Conservation (phyloP, 225 moss, liverwort and hornwort genomes). For the Bryum argenteum region DNA sequence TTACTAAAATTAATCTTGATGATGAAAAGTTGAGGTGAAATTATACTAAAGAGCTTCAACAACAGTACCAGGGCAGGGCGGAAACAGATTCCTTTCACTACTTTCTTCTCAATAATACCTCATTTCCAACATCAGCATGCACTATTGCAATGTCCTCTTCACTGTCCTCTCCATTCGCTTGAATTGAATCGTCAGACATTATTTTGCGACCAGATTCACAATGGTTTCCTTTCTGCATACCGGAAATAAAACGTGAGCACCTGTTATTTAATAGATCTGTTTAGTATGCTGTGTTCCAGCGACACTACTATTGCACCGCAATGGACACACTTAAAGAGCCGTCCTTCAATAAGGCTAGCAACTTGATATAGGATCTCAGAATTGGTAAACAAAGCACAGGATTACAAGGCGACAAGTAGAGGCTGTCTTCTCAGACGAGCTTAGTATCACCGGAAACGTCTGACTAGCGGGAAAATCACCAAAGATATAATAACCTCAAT, state of each 20-base stretch:
- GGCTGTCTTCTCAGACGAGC: background rate
- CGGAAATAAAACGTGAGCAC: conserved; percentile 14
- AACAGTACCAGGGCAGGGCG: background rate
- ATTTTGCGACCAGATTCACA: conserved; percentile 44
- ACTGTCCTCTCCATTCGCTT: conserved; percentile 69
- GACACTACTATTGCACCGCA: background rate
- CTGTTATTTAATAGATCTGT: background rate
- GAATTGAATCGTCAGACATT: conserved; percentile 62
- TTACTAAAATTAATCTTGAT: background rate
- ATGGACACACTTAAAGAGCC: background rate
- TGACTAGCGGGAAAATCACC: background rate
- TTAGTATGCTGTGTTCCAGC: background rate
- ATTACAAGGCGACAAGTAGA: background rate
- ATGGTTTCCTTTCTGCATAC: conserved; percentile 39
- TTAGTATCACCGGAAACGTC: background rate
- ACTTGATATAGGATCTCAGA: conserved; percentile 10
- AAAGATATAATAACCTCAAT: background rate
- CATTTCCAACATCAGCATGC: conserved; percentile 73
- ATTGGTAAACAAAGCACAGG: conserved; percentile 1
- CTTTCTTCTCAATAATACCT: conserved; percentile 44
- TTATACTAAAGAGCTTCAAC: background rate
- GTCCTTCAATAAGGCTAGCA: background rate
- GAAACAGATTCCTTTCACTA: background rate
- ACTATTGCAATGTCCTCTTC: conserved; percentile 79
- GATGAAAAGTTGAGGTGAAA: background rate